Evolutionary conservation across 1,284 basidiomycete genomes (phyloP).

Genomic region (Moesziomyces antarcticus): DNA sequence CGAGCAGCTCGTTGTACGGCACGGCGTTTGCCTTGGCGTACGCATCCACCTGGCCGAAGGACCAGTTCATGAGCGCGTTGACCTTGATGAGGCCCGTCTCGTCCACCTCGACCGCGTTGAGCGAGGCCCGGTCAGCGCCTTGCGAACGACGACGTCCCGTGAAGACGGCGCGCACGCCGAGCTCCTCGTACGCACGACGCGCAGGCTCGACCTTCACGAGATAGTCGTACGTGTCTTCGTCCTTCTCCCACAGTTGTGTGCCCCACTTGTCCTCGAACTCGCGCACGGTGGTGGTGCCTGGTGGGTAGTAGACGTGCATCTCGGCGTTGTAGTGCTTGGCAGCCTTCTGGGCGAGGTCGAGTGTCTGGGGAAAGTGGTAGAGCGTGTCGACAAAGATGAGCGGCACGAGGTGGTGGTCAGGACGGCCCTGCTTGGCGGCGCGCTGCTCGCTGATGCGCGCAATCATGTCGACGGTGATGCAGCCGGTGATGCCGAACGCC

Average conservation of each 20-base stretch:
- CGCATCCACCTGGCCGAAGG: slow-evolving; percentile 83
- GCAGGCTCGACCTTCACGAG: slow-evolving; percentile 96
- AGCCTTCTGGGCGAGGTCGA: slow-evolving; percentile 84
- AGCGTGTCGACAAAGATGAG: slow-evolving; percentile 78
- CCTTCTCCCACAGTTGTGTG: slow-evolving; percentile 84
- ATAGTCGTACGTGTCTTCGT: slow-evolving; percentile 91
- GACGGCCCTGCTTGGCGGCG: slow-evolving; percentile 36
- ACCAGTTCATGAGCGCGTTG: slow-evolving; percentile 93
- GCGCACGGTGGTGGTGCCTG: slow-evolving; percentile 75
- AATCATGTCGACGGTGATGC: slow-evolving; percentile 66
- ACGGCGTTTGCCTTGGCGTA: slow-evolving; percentile 87
- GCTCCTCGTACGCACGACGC: slow-evolving; percentile 83
- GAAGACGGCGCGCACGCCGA: slow-evolving; percentile 87
- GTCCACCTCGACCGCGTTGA: slow-evolving; percentile 91
- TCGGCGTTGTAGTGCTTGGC: slow-evolving; percentile 79
- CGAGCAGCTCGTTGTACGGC: slow-evolving; percentile 87
- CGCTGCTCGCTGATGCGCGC: slow-evolving; percentile 58
- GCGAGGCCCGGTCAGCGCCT: slow-evolving; percentile 83
- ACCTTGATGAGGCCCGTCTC: slow-evolving; percentile 91
- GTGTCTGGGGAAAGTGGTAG: slow-evolving; percentile 94
- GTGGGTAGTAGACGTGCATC: slow-evolving; percentile 83
- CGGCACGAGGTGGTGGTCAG: slow-evolving; percentile 61
- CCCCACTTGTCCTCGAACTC: slow-evolving; percentile 88
- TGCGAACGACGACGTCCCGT: slow-evolving; percentile 93
- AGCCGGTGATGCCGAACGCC: slow-evolving; percentile 66